Conservation (phyloP, 1,284 basidiomycete genomes). For the Puccinia horiana region DNA sequence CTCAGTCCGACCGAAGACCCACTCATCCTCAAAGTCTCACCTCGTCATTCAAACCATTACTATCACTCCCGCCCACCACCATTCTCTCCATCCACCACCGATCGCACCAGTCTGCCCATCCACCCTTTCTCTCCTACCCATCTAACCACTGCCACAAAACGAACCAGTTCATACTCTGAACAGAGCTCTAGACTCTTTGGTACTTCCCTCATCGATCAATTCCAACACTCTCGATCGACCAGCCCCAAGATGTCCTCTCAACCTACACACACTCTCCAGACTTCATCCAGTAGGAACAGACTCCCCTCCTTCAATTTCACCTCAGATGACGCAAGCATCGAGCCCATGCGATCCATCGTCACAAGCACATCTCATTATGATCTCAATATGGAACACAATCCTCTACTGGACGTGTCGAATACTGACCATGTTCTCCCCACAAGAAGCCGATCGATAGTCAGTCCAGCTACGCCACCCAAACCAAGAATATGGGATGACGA, state of each 20-base stretch:
- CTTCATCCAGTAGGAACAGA: neutral
- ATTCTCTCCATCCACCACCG: constrained; percentile 27
- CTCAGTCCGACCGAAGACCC: constrained; percentile 31
- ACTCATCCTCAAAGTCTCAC: constrained; percentile 30
- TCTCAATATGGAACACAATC: neutral
- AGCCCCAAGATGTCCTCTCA: neutral
- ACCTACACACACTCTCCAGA: neutral
- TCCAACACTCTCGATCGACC: neutral
- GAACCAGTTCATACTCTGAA: neutral
- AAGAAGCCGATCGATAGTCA: neutral
- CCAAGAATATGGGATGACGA: constrained; percentile 39
- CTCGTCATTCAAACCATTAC: neutral
- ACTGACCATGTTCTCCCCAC: neutral
- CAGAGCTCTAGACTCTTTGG: neutral
- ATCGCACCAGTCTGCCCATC: constrained; percentile 32
- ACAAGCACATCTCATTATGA: neutral
- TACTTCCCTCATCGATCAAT: neutral
- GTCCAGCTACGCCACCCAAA: constrained; percentile 36
- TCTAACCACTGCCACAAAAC: neutral
- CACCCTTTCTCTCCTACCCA: neutral
- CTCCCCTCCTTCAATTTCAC: constrained; percentile 25
- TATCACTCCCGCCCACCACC: neutral
- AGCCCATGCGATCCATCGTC: neutral
- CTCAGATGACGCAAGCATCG: constrained; percentile 32
- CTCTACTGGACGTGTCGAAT: neutral